Conservation (phyloP, 176 grass and related monocot species). For the Metroxylon sagu region DNA sequence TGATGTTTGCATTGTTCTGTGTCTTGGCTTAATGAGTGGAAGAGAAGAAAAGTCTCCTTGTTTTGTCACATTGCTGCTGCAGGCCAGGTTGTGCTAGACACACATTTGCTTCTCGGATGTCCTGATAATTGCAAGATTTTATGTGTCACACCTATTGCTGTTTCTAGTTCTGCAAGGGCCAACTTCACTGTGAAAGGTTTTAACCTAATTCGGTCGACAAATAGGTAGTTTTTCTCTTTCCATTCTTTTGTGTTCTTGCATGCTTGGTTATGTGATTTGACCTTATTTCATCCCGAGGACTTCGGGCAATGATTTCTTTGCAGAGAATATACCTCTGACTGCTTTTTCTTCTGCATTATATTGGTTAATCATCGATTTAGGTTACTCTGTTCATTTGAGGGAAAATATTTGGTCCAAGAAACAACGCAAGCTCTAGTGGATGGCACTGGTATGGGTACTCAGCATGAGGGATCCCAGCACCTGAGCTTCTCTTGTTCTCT, state of each 20-base stretch:
- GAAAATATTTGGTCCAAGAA: constrained; percentile 69
- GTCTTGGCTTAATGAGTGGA: no score
- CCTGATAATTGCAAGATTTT: constrained; percentile 40
- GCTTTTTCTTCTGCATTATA: background rate
- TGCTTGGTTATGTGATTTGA: constrained; percentile 2
- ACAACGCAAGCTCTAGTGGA: constrained; percentile 36
- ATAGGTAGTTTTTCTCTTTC: constrained; percentile 29
- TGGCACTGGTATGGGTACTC: constrained; percentile 14
- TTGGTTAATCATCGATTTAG: constrained; percentile 20
- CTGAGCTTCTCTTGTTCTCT: constrained; percentile 74
- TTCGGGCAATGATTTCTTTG: background rate
- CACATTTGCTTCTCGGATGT: constrained; percentile 38
- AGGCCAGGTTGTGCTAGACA: constrained; percentile 57
- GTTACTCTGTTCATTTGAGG: constrained; percentile 78
- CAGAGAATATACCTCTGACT: background rate
- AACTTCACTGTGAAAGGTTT: constrained; percentile 72
- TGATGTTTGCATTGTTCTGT: no score
- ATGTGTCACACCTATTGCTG: constrained; percentile 53
- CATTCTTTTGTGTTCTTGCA: constrained; percentile 1
- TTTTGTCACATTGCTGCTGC: constrained; percentile 20
- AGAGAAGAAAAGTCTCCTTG: constrained; percentile 5
- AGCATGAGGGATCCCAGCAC: constrained; percentile 37
- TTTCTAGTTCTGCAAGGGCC: constrained; percentile 37
- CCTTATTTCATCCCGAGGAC: background rate
- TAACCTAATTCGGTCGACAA: constrained; percentile 49